Evolutionary conservation across 495 filamentous ascomycete genomes (phyloP).

Genomic region (Penicillium soppii): DNA sequence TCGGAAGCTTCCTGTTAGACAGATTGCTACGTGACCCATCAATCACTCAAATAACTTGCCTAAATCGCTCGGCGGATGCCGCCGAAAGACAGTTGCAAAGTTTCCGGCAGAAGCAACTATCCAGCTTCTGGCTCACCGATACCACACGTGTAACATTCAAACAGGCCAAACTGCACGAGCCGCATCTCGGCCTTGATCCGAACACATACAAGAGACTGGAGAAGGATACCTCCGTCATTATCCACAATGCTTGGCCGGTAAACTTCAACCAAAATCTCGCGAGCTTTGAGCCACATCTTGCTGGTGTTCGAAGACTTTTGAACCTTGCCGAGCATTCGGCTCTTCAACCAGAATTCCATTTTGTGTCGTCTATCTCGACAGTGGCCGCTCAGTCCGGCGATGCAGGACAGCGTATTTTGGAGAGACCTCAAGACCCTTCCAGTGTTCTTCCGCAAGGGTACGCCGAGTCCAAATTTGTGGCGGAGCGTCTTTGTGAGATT

Average conservation of each 20-base stretch:
- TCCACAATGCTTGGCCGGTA: neutral
- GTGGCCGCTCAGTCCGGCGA: slow-evolving; percentile 5
- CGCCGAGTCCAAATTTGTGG: slow-evolving; percentile 51
- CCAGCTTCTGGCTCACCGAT: neutral
- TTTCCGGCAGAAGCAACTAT: neutral
- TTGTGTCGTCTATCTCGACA: slow-evolving; percentile 53
- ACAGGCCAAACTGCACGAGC: neutral
- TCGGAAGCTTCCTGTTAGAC: neutral
- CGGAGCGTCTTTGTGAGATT: slow-evolving; percentile 47
- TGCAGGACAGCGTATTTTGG: slow-evolving; percentile 37
- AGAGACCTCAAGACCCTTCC: slow-evolving; percentile 37
- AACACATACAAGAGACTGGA: neutral
- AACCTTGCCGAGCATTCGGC: slow-evolving; percentile 47
- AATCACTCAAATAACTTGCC: neutral
- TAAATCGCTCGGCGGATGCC: neutral
- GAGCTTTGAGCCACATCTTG: slow-evolving; percentile 54
- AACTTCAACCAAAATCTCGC: slow-evolving; percentile 56
- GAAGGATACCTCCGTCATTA: neutral
- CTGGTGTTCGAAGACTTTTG: slow-evolving; percentile 49
- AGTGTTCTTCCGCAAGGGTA: slow-evolving; percentile 43
- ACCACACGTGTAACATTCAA: neutral
- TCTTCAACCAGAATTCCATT: slow-evolving; percentile 36
- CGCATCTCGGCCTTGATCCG: neutral
- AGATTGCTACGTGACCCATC: neutral
- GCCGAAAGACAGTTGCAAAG: neutral